Conservation (phyloP, 164 flowering plant species). For the Cinnamomum chago region DNA sequence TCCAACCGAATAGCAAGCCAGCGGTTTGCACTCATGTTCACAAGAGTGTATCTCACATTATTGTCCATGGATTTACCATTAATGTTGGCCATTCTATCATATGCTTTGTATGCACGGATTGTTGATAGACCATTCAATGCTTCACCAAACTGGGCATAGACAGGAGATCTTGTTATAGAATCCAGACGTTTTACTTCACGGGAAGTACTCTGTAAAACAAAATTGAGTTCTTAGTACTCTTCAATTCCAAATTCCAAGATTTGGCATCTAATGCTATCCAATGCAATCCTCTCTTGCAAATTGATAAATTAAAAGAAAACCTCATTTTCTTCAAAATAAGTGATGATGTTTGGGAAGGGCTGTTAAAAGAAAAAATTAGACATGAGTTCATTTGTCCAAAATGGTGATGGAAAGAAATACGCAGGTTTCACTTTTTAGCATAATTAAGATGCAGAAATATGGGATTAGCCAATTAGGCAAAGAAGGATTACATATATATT, state of each 20-base stretch:
- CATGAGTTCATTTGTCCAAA: background rate
- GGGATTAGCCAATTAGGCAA: too few relatives aligned
- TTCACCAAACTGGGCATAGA: slow-evolving; percentile 98
- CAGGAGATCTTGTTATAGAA: slow-evolving; percentile 93
- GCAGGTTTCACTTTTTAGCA: background rate
- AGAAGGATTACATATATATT: too few relatives aligned
- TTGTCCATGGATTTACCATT: slow-evolving; percentile 96
- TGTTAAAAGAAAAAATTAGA: background rate
- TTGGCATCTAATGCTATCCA: background rate
- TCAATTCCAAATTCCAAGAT: background rate
- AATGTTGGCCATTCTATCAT: slow-evolving; percentile 87
- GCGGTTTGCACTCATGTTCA: slow-evolving; percentile 84
- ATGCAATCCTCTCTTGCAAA: background rate
- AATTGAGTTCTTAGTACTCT: background rate
- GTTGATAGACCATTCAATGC: slow-evolving; percentile 90
- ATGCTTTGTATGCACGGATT: slow-evolving; percentile 95
- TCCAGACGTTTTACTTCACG: slow-evolving; percentile 97
- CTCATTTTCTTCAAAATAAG: background rate
- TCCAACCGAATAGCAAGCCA: slow-evolving; percentile 96
- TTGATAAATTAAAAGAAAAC: background rate
- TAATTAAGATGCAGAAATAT: too few relatives aligned
- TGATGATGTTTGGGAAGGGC: background rate
- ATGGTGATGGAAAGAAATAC: background rate
- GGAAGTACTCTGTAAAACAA: slow-evolving; percentile 67
- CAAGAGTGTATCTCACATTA: slow-evolving; percentile 85